A percentile compares a stretch with the other conserved stretches of the same genome.
Conservation (phyloP, 2,329 filamentous ascomycete genomes). For the Trichoderma asperellum region DNA sequence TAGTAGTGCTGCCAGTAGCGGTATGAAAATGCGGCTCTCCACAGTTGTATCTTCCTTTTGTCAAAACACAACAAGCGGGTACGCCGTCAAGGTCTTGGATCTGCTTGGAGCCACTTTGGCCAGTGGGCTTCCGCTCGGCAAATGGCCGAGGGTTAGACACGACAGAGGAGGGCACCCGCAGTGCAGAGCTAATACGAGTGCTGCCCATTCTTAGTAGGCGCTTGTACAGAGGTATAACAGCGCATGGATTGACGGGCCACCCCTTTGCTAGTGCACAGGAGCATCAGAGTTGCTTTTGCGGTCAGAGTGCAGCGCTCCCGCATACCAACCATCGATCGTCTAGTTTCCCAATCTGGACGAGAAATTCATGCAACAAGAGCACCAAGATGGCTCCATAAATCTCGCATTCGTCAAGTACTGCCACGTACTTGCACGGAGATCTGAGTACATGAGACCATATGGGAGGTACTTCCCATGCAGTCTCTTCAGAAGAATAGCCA, state of each 20-base stretch:
- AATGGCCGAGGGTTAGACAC: slow-evolving; percentile 12
- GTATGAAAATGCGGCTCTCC: background rate
- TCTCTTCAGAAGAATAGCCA: background rate
- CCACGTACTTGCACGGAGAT: background rate
- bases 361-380: background rate
- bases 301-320: slow-evolving; percentile 6
- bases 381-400: background rate
- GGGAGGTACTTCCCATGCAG: background rate
- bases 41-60: background rate
- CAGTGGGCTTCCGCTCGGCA: slow-evolving; percentile 14
- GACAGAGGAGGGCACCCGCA: background rate
- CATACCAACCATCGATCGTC: background rate
- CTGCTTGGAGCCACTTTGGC: background rate
- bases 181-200: background rate
- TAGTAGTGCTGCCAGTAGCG: background rate
- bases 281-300: slow-evolving; percentile 8
- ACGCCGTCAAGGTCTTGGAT: background rate
- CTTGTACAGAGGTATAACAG: background rate
- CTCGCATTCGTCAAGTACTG: background rate
- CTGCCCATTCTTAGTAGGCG: background rate
- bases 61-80: background rate
- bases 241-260: slow-evolving; percentile 7
- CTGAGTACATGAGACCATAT: background rate
- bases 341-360: background rate
- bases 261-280: background rate